phyloP scores from a whole-genome alignment of 495 filamentous ascomycete genomes.

The Aspergillus steynii region DNA sequence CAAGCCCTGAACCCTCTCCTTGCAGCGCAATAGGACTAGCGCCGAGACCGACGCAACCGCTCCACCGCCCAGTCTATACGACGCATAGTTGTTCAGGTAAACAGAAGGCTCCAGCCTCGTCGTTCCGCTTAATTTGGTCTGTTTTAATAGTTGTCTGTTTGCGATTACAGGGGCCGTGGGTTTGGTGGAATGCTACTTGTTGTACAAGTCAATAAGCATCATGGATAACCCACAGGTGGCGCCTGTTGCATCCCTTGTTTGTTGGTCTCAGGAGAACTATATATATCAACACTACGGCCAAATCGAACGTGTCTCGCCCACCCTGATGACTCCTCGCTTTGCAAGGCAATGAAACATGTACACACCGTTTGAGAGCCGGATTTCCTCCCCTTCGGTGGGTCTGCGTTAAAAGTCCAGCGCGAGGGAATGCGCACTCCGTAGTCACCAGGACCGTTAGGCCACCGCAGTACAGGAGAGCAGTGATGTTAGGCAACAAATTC shows the following conservation, averaged over 20 bases:
- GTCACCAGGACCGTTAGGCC: not conserved
- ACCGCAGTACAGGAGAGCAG: no score
- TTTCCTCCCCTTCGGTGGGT: not conserved
- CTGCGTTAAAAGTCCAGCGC: not conserved
- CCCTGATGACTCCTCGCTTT: not conserved
- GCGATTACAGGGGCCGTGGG: not conserved
- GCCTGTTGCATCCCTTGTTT: conserved; percentile 16
- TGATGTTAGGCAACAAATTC: no score
- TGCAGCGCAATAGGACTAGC: conserved; percentile 26
- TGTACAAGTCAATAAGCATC: not conserved
- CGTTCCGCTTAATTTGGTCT: not conserved
- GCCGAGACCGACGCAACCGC: conserved; percentile 18
- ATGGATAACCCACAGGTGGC: conserved; percentile 8
- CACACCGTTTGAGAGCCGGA: not conserved
- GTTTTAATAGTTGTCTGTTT: not conserved
- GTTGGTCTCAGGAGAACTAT: conserved; percentile 3
- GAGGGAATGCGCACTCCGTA: not conserved
- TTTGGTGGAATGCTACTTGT: not conserved
- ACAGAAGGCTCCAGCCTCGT: not conserved
- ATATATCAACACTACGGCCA: not conserved
- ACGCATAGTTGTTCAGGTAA: not conserved
- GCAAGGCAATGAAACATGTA: not conserved
- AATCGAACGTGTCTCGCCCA: conserved; percentile 6
- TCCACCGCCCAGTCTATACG: not conserved
- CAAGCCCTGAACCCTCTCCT: conserved; percentile 32